Conservation (phyloP, 805 yeast genomes). For the Torulaspora franciscae region DNA sequence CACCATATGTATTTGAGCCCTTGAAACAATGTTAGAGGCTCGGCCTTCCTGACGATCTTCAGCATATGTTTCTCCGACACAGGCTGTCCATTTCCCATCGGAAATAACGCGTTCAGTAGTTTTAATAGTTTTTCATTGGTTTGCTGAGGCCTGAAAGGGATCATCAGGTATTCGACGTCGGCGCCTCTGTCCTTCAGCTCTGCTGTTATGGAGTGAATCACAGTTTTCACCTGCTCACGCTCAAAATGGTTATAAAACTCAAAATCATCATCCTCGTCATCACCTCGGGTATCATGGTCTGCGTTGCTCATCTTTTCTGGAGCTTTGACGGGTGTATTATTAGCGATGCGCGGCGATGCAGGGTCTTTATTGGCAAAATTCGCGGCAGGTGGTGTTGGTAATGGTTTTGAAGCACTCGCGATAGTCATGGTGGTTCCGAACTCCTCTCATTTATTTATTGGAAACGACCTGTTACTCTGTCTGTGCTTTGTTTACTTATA, state of each 20-base stretch:
- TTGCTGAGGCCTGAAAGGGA: conserved; percentile 72
- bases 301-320: not conserved
- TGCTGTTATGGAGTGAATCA: conserved; percentile 65
- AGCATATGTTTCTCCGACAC: conserved; percentile 41
- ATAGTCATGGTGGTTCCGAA: conserved; percentile 6
- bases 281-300: not conserved
- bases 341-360: not conserved
- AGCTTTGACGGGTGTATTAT: not conserved
- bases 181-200: conserved; percentile 68
- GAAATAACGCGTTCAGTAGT: conserved; percentile 56
- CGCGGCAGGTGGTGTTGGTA: conserved; percentile 10
- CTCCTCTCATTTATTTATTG: conserved; percentile 1
- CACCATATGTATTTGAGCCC: conserved; percentile 84
- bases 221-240: conserved; percentile 59
- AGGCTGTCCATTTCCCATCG: conserved; percentile 46
- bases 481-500: not conserved
- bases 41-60: conserved; percentile 46
- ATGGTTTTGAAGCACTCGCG: conserved; percentile 9
- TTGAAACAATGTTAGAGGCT: conserved; percentile 66
- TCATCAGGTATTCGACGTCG: conserved; percentile 64
- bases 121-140: conserved; percentile 54
- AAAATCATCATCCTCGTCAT: conserved; percentile 31
- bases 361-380: not conserved
- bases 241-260: conserved; percentile 47
- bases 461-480: not conserved